Percentiles rank a stretch among this genome's conserved stretches.
phyloP scores from a whole-genome alignment of 352 stramenopile species.

The Phytophthora boehmeriae region DNA sequence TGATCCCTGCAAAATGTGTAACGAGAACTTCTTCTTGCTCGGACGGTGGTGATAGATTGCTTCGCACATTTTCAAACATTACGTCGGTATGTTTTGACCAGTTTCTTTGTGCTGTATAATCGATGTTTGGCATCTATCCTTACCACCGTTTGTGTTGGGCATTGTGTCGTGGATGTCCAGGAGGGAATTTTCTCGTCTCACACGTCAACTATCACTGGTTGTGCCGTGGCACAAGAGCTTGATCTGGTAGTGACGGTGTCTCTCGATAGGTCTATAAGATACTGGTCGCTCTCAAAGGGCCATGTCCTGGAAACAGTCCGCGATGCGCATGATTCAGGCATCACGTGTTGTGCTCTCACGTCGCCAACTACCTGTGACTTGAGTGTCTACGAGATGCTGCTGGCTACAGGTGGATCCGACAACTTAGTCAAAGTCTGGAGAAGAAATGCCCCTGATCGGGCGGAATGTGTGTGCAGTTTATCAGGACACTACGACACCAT shows the following conservation, averaged over 20 bases:
- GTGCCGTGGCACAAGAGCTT: constrained; percentile 42
- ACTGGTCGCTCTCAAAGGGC: constrained; percentile 46
- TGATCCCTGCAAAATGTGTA: constrained; percentile 7
- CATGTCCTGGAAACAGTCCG: constrained; percentile 42
- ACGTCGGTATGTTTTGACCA: constrained; percentile 13
- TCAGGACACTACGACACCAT: constrained; percentile 58
- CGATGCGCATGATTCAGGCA: constrained; percentile 50
- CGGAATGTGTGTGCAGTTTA: constrained; percentile 53
- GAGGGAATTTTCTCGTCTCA: constrained; percentile 49
- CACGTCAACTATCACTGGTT: constrained; percentile 50
- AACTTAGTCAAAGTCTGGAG: constrained; percentile 75
- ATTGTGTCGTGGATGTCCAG: constrained; percentile 10
- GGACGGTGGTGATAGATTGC: constrained; percentile 21
- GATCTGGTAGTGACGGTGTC: constrained; percentile 55
- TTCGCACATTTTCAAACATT: constrained; percentile 28
- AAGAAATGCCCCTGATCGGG: constrained; percentile 1
- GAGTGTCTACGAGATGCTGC: constrained; percentile 35
- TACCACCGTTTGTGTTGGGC: not conserved
- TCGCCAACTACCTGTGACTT: constrained; percentile 27
- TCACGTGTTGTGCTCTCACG: constrained; percentile 53
- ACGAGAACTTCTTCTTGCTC: constrained; percentile 4
- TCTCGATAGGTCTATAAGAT: constrained; percentile 51
- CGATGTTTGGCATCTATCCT: not conserved
- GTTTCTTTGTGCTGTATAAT: not conserved
- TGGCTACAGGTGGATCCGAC: constrained; percentile 62